Conservation (phyloP, 139 green algal species). For the Edaphochlamys debaryana region DNA sequence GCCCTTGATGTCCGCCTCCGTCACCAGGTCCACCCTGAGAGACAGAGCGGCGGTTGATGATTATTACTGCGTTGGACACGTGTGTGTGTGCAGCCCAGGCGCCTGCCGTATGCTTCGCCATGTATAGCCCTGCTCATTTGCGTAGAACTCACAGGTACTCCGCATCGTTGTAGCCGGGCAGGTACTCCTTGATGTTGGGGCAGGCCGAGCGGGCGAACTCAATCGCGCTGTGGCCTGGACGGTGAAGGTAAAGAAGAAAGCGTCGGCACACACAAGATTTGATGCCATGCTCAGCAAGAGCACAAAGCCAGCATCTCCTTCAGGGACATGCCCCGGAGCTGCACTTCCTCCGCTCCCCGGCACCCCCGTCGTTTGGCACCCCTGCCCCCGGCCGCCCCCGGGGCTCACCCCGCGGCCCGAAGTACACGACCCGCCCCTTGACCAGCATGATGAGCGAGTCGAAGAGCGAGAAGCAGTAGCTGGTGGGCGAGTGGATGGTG, state of each 20-base stretch:
- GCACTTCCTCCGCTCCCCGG: too few relatives aligned
- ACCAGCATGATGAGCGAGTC: conserved; percentile 72
- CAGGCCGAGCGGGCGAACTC: conserved; percentile 30
- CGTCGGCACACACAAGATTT: too few relatives aligned
- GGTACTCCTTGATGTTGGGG: conserved; percentile 44
- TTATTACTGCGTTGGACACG: too few relatives aligned
- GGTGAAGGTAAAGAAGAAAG: too few relatives aligned
- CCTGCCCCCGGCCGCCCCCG: too few relatives aligned
- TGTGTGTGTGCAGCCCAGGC: too few relatives aligned
- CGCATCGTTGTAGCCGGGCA: conserved; percentile 56
- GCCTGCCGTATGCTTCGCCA: conserved; percentile 5
- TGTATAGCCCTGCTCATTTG: neutral
- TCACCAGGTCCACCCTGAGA: conserved; percentile 42
- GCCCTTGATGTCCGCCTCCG: conserved; percentile 33
- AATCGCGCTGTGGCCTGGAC: conserved; percentile 20
- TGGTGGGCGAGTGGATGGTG: conserved; percentile 83
- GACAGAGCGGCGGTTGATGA: too few relatives aligned
- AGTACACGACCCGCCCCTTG: conserved; percentile 62
- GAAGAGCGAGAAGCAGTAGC: conserved; percentile 81
- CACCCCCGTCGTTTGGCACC: too few relatives aligned
- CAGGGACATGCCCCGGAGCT: too few relatives aligned
- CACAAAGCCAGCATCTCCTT: too few relatives aligned
- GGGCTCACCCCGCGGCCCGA: conserved; percentile 43
- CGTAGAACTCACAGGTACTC: conserved; percentile 63
- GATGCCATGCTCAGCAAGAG: too few relatives aligned